These are phyloP conservation scores for Xanthoparmelia taractica DNA, from an alignment of 495 filamentous ascomycete species.

Conservation along the genomic window DNA sequence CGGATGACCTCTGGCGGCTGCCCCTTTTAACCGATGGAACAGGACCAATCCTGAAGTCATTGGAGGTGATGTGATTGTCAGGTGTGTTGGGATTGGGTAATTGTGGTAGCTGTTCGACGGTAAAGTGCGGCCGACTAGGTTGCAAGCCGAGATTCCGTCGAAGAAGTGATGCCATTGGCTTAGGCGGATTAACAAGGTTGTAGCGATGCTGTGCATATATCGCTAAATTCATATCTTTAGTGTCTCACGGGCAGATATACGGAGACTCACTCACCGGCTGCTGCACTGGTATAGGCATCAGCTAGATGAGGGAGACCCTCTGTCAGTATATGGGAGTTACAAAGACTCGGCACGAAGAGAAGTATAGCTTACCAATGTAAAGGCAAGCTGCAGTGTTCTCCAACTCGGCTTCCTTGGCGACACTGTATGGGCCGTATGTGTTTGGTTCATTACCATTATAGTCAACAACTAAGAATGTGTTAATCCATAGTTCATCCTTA, in stretches of 20 bases:
- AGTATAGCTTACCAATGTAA: neutral
- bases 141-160: neutral
- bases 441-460: neutral
- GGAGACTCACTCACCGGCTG: conserved; percentile 3
- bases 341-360: neutral
- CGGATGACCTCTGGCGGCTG: neutral
- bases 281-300: conserved; percentile 3
- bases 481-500: neutral
- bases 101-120: neutral
- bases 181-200: neutral
- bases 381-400: neutral
- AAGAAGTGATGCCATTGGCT: neutral
- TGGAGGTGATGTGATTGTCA: conserved; percentile 4
- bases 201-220: neutral
- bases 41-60: neutral
- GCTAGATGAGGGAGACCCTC: neutral
- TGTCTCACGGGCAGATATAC: neutral
- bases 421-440: neutral
- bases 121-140: fast-evolving
- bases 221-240: neutral
- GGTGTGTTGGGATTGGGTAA: conserved; percentile 1
- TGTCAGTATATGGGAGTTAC: neutral
- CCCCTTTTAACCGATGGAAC: neutral
- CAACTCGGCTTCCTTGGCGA: neutral
- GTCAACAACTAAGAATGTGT: neutral